Percentiles rank a stretch among this genome's conserved stretches.
These are phyloP conservation scores for Kluyveromyces lactis DNA, from an alignment of 805 yeast species.

Conservation along the genomic window DNA sequence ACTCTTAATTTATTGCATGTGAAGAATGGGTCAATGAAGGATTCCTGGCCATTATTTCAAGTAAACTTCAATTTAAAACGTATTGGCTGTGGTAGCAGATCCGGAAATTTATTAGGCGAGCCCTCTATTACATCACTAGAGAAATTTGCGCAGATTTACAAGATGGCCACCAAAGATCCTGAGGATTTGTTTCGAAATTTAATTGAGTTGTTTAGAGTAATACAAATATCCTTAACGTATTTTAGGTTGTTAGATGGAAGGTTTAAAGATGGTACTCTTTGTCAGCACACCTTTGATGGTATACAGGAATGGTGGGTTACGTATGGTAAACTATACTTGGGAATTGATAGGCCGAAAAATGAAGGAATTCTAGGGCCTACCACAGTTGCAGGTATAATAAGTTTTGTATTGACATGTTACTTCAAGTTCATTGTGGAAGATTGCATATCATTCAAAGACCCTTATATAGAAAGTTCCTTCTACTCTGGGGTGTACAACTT, in stretches of 20 bases:
- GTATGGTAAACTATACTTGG: constrained; percentile 41
- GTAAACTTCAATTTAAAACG: constrained; percentile 72
- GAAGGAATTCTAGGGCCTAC: constrained; percentile 54
- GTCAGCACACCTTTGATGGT: constrained; percentile 69
- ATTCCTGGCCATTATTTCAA: constrained; percentile 49
- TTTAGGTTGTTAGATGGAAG: constrained; percentile 62
- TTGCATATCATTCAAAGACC: constrained; percentile 66
- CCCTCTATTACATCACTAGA: constrained; percentile 75
- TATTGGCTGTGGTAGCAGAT: constrained; percentile 77
- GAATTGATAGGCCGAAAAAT: constrained; percentile 26
- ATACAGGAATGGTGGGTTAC: constrained; percentile 74
- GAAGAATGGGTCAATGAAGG: constrained; percentile 46
- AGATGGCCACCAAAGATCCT: constrained; percentile 27
- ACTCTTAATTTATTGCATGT: constrained; percentile 63
- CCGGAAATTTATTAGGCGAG: constrained; percentile 59
- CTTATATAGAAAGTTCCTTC: constrained; percentile 67
- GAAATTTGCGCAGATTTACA: constrained; percentile 70
- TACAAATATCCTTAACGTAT: constrained; percentile 72
- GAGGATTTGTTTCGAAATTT: constrained; percentile 24
- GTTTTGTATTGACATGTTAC: constrained; percentile 62
- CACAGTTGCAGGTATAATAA: constrained; percentile 72
- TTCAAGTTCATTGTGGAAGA: constrained; percentile 54
- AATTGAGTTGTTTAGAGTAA: constrained; percentile 59
- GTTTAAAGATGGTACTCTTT: constrained; percentile 77
- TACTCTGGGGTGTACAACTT: constrained; percentile 62